Percentiles rank a stretch among this genome's conserved stretches.
Conservation (phyloP, 371 early-diverging fungal species). For the Mucor plumbeus region DNA sequence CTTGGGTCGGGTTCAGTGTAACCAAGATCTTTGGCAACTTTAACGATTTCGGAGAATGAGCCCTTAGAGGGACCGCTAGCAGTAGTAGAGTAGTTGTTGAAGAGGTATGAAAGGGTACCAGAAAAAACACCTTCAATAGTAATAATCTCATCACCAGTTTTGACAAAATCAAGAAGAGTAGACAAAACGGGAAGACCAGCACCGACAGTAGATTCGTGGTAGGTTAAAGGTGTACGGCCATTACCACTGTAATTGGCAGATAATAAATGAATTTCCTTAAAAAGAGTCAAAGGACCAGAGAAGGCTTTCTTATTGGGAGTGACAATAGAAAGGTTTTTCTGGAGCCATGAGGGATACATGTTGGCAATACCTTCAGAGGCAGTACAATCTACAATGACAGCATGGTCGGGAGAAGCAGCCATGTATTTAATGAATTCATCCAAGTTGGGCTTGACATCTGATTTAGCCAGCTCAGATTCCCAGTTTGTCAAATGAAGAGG, state of each 20-base stretch:
- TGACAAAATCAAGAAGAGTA: constrained; percentile 88
- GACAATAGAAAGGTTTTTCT: constrained; percentile 80
- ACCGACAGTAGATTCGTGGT: constrained; percentile 96
- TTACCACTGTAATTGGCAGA: constrained; percentile 38
- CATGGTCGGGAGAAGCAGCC: constrained; percentile 49
- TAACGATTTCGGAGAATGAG: constrained; percentile 88
- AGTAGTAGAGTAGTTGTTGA: constrained; percentile 89
- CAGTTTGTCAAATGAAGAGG: constrained; percentile 30
- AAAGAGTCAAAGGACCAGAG: constrained; percentile 71
- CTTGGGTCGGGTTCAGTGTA: constrained; percentile 99
- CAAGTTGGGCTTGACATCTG: constrained; percentile 46
- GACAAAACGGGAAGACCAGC: constrained; percentile 95
- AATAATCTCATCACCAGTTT: constrained; percentile 90
- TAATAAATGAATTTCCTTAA: constrained; percentile 68
- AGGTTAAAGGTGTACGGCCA: constrained; percentile 59
- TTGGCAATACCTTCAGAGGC: constrained; percentile 77
- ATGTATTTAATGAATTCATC: constrained; percentile 59
- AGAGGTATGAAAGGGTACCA: constrained; percentile 95
- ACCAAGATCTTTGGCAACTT: constrained; percentile 88
- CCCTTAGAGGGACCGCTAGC: constrained; percentile 43
- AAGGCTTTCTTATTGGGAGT: constrained; percentile 98
- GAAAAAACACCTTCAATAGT: constrained; percentile 96
- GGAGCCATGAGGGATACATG: constrained; percentile 84
- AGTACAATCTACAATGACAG: constrained; percentile 91
- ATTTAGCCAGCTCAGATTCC: constrained; percentile 21